Percentiles rank a stretch among this genome's conserved stretches.
Evolutionary conservation across 108 stramenopile species (phyloP).

Genomic region (Cylindrotheca fusiformis): DNA sequence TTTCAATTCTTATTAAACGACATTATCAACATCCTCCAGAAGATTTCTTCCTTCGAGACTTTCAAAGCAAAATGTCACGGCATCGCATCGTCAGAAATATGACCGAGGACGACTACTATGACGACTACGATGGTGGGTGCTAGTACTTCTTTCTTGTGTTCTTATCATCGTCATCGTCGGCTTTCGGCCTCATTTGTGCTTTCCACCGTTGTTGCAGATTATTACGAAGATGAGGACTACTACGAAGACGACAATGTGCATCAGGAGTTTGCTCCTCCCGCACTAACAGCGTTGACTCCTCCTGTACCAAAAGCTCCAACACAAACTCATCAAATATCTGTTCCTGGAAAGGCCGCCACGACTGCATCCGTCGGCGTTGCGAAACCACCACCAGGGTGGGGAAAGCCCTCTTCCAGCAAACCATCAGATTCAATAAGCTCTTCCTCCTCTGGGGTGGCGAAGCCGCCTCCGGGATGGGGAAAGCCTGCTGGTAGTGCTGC

Average conservation of each 20-base stretch:
- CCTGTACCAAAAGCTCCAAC: slow-evolving; percentile 7
- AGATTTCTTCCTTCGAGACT: no score
- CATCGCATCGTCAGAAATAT: slow-evolving; percentile 78
- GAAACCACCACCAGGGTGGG: slow-evolving; percentile 44
- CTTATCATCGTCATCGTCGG: no score
- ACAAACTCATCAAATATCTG: slow-evolving; percentile 6
- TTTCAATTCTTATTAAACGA: no score
- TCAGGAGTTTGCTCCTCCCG: slow-evolving; percentile 2
- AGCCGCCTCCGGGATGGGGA: slow-evolving; percentile 36
- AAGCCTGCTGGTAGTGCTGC: slow-evolving; percentile 12
- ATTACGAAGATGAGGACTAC: slow-evolving; percentile 63
- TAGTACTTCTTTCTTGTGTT: no score
- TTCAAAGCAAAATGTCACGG: slow-evolving; percentile 61
- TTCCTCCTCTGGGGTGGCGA: slow-evolving; percentile 12
- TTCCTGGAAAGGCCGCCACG: slow-evolving; percentile 5
- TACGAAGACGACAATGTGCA: slow-evolving; percentile 34
- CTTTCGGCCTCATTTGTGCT: no score
- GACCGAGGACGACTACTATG: slow-evolving; percentile 74
- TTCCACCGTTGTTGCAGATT: no score
- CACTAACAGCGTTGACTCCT: neutral
- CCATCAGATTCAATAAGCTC: neutral
- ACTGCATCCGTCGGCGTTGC: slow-evolving; percentile 15
- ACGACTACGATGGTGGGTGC: slow-evolving; percentile 52
- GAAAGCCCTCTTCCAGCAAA: slow-evolving; percentile 14
- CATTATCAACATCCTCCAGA: no score